These are phyloP conservation scores for Phytophthora capsici DNA, from an alignment of 352 stramenopile species.

Conservation along the genomic window DNA sequence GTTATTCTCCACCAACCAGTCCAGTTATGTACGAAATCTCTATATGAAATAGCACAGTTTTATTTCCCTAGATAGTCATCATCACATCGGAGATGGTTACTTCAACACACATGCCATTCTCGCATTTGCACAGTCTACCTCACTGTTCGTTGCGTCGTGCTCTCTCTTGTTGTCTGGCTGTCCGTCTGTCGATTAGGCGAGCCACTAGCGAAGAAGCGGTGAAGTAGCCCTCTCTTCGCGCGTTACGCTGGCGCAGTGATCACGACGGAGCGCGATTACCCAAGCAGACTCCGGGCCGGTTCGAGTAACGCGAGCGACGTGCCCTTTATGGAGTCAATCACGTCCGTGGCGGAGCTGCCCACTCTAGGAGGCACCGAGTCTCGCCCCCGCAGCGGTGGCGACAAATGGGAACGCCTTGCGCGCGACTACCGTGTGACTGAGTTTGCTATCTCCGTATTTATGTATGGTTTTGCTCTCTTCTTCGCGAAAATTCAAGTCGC, in stretches of 20 bases:
- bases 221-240: constrained; percentile 32
- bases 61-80: too few species aligned
- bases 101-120: constrained; percentile 20
- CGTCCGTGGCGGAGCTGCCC: constrained; percentile 29
- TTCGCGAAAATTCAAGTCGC: constrained; percentile 45
- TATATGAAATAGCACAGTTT: too few species aligned
- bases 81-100: too few species aligned
- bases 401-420: constrained; percentile 31
- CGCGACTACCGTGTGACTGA: constrained; percentile 37
- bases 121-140: constrained; percentile 19
- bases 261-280: constrained; percentile 17
- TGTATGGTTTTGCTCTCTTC: constrained; percentile 48
- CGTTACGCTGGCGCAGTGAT: constrained; percentile 5
- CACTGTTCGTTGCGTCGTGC: constrained; percentile 15
- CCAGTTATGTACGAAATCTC: too few species aligned
- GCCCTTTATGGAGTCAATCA: constrained; percentile 43
- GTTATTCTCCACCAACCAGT: too few species aligned
- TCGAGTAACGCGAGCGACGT: constrained; percentile 42
- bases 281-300: constrained; percentile 14
- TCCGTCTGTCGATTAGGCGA: constrained; percentile 27
- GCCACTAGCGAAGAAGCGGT: constrained; percentile 35
- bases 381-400: background rate
- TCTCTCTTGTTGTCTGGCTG: constrained; percentile 13
- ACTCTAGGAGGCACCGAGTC: background rate
- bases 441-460: constrained; percentile 42